A percentile compares a stretch with the other conserved stretches of the same genome.
These are phyloP conservation scores for Elaeis oleifera DNA, from an alignment of 202 grass and related monocot species.

Conservation along the genomic window DNA sequence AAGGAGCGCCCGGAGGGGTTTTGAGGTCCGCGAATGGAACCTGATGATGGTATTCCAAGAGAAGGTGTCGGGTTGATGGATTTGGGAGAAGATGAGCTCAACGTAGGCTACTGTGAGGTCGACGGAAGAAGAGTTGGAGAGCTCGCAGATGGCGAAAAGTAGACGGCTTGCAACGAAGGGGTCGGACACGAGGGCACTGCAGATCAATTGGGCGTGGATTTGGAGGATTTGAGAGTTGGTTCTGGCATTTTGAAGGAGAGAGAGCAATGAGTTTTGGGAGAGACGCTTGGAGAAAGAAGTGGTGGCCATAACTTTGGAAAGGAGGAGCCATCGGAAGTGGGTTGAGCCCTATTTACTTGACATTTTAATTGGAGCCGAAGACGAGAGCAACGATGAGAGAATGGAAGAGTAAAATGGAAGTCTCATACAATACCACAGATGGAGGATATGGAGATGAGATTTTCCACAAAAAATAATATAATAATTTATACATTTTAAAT, in stretches of 20 bases:
- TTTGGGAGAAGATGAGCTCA: conserved; percentile 31
- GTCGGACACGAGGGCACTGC: conserved; percentile 31
- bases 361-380: too few species aligned
- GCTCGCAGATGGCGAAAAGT: conserved; percentile 31
- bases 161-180: conserved; percentile 36
- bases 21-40: conserved; percentile 17
- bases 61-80: conserved; percentile 30
- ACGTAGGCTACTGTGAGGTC: conserved; percentile 14
- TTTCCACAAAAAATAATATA: too few species aligned
- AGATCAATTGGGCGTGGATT: conserved; percentile 45
- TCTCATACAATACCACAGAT: too few species aligned
- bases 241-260: conserved; percentile 30
- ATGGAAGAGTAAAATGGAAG: too few species aligned
- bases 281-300: background rate
- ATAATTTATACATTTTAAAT: too few species aligned
- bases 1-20: conserved; percentile 26
- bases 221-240: conserved; percentile 34
- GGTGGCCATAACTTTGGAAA: conserved; percentile 18
- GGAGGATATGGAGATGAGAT: too few species aligned
- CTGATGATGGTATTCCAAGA: conserved; percentile 56
- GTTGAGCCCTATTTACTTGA: background rate
- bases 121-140: conserved; percentile 7
- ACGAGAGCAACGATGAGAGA: too few species aligned
- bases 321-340: too few species aligned
- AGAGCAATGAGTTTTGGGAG: conserved; percentile 28